A percentile compares a stretch with the other conserved stretches of the same genome.
These are phyloP conservation scores for Coemansia pectinata DNA, from an alignment of 192 early-diverging fungal genomes.

Conservation along the genomic window DNA sequence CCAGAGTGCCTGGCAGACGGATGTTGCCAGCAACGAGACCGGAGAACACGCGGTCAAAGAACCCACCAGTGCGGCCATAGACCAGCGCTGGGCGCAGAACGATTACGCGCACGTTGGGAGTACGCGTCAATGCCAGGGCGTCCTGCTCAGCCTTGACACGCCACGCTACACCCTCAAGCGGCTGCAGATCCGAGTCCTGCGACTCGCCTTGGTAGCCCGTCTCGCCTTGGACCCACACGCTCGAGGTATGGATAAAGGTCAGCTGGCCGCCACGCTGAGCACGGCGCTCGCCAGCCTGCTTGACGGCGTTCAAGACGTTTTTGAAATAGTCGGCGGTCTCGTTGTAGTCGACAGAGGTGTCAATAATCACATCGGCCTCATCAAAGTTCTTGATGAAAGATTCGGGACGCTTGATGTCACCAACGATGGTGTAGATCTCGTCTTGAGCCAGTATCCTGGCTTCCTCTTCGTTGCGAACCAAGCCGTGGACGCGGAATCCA, in stretches of 20 bases:
- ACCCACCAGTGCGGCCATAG: conserved; percentile 8
- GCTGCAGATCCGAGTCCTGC: not conserved
- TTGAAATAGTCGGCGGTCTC: not conserved
- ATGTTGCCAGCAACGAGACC: conserved; percentile 7
- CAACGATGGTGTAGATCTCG: conserved; percentile 6
- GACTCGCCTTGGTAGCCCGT: conserved; percentile 1
- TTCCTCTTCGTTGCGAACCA: conserved; percentile 11
- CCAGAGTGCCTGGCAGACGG: conserved; percentile 3
- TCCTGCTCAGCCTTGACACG: conserved; percentile 4
- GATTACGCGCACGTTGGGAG: conserved; percentile 9
- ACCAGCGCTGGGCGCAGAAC: conserved; percentile 14
- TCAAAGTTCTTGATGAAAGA: not conserved
- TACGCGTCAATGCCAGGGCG: not conserved
- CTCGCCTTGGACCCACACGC: conserved; percentile 8
- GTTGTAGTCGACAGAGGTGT: conserved; percentile 8
- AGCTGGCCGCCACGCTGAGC: conserved; percentile 4
- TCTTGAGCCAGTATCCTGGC: not conserved
- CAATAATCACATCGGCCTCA: conserved; percentile 5
- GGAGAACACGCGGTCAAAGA: conserved; percentile 2
- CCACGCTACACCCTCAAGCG: not conserved
- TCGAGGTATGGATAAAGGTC: conserved; percentile 1
- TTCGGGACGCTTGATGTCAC: conserved; percentile 1
- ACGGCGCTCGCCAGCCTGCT: conserved; percentile 9
- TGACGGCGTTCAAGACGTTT: conserved; percentile 8
- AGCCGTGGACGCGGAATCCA: conserved; percentile 8